Evolutionary conservation across 306 rosid genomes (phyloP).

Genomic region (Begonia peltatifolia): DNA sequence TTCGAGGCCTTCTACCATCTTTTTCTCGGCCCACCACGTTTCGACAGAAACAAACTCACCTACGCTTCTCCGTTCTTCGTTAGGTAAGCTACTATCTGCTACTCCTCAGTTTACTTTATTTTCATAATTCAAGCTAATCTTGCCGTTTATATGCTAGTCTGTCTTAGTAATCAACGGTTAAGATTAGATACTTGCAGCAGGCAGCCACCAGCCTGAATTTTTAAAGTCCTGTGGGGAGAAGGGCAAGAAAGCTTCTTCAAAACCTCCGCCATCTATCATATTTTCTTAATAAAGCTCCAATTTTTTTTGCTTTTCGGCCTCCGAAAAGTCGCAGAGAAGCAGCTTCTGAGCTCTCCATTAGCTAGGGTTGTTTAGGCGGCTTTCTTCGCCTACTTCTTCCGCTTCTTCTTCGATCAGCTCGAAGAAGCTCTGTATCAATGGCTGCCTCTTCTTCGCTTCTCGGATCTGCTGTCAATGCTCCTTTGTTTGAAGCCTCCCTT

Average conservation of each 20-base stretch:
- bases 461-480: constrained; percentile 38
- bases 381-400: neutral
- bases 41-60: too few species aligned
- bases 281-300: neutral
- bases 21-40: too few species aligned
- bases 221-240: neutral
- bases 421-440: constrained; percentile 25
- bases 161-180: too few species aligned
- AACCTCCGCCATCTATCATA: constrained; percentile 11
- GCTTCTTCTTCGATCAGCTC: neutral
- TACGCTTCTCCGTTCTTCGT: too few species aligned
- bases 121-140: too few species aligned
- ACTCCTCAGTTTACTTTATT: too few species aligned
- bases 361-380: constrained; percentile 3
- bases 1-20: too few species aligned
- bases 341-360: neutral
- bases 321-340: constrained; percentile 1
- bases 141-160: too few species aligned
- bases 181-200: too few species aligned
- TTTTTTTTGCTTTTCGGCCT: constrained; percentile 11
- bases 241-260: constrained; percentile 5
- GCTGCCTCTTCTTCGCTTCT: constrained; percentile 42
- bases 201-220: too few species aligned
- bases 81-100: too few species aligned
- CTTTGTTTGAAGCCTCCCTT: constrained; percentile 25